These are phyloP conservation scores for Penicillium sp. DNA, from an alignment of 2,329 filamentous ascomycete species.

Conservation along the genomic window DNA sequence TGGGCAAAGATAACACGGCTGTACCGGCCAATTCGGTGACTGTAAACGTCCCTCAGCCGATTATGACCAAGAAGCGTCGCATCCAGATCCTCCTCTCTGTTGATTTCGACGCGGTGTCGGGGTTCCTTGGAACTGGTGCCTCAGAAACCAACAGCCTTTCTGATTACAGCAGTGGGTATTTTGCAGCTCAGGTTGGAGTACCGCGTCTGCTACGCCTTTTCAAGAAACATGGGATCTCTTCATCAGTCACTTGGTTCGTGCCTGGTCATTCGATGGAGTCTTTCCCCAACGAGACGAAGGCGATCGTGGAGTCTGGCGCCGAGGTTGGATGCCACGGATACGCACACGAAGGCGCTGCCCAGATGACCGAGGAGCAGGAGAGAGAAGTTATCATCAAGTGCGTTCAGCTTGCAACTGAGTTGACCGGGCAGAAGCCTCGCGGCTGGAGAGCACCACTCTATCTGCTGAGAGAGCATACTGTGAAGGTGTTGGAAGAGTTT, in stretches of 20 bases:
- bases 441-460: constrained; percentile 49
- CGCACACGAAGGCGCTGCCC: constrained; percentile 72
- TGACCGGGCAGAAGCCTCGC: constrained; percentile 71
- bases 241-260: constrained; percentile 65
- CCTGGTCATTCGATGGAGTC: constrained; percentile 65
- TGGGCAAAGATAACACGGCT: background rate
- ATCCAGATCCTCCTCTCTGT: constrained; percentile 44
- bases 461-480: constrained; percentile 47
- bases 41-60: background rate
- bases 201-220: constrained; percentile 62
- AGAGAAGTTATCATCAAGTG: constrained; percentile 76
- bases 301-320: constrained; percentile 59
- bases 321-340: constrained; percentile 65
- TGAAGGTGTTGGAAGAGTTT: constrained; percentile 49
- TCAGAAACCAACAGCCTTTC: constrained; percentile 60
- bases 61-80: constrained; percentile 22
- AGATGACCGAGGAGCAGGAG: constrained; percentile 76
- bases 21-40: background rate
- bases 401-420: constrained; percentile 71
- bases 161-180: constrained; percentile 63
- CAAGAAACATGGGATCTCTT: constrained; percentile 56
- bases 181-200: constrained; percentile 63
- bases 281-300: constrained; percentile 58
- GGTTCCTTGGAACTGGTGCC: constrained; percentile 63
- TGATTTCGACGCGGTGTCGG: constrained; percentile 66